phyloP scores from a whole-genome alignment of 2,329 filamentous ascomycete genomes.

The Aureobasidium namibiae region DNA sequence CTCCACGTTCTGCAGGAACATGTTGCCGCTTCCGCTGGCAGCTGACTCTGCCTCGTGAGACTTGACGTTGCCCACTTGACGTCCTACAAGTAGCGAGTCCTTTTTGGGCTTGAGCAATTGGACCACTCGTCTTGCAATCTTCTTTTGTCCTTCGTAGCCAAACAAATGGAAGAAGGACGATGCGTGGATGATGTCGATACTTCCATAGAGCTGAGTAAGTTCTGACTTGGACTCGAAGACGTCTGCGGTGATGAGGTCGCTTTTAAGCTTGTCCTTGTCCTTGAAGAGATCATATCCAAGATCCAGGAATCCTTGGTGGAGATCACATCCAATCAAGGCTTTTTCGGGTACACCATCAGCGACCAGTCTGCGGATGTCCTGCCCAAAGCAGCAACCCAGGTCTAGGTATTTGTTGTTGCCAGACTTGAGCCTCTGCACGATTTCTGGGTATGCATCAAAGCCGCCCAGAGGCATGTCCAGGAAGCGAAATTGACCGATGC shows the following conservation, averaged over 20 bases:
- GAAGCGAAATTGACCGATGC: constrained; percentile 18
- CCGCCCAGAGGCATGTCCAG: constrained; percentile 18
- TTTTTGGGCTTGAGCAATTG: constrained; percentile 26
- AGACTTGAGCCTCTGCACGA: constrained; percentile 20
- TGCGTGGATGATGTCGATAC: constrained; percentile 35
- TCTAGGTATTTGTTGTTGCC: constrained; percentile 31
- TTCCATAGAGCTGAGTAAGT: constrained; percentile 29
- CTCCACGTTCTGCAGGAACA: constrained; percentile 31
- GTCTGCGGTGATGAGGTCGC: constrained; percentile 28
- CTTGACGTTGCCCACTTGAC: constrained; percentile 28
- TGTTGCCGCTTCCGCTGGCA: constrained; percentile 12
- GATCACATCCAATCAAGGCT: constrained; percentile 28
- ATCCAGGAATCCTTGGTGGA: constrained; percentile 26
- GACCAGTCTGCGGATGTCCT: constrained; percentile 32
- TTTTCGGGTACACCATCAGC: constrained; percentile 28
- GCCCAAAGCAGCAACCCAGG: constrained; percentile 33
- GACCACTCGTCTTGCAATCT: constrained; percentile 26
- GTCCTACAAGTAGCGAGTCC: constrained; percentile 31
- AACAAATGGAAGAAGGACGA: constrained; percentile 39
- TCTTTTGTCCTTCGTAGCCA: constrained; percentile 31
- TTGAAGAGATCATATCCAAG: constrained; percentile 32
- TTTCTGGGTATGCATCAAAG: constrained; percentile 20
- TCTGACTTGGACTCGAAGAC: constrained; percentile 23
- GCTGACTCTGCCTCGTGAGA: constrained; percentile 14
- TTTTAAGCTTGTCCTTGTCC: constrained; percentile 25